Conservation (phyloP, 768 basidiomycete genomes). For the Tylopilus plumbeoviolaceoides region DNA sequence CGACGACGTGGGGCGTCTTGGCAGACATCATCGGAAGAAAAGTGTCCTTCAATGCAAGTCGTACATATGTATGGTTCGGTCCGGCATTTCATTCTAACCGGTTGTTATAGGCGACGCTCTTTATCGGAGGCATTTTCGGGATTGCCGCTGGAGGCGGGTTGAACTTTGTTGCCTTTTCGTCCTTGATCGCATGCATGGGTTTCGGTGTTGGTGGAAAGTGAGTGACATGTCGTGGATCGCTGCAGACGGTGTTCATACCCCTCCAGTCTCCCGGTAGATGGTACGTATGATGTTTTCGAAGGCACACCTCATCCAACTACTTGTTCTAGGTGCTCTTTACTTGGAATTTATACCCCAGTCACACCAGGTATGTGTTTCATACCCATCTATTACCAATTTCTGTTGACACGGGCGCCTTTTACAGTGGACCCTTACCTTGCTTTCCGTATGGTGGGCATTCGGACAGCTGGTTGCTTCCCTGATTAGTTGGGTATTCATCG, state of each 20-base stretch:
- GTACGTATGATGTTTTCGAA: constrained; percentile 28
- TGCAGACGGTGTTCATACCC: constrained; percentile 17
- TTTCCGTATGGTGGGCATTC: constrained; percentile 53
- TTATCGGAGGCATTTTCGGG: constrained; percentile 45
- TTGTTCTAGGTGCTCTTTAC: constrained; percentile 39
- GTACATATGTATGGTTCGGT: not conserved
- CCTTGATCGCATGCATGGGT: constrained; percentile 43
- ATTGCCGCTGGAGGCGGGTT: constrained; percentile 44
- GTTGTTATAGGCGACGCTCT: constrained; percentile 28
- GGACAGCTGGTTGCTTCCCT: constrained; percentile 48
- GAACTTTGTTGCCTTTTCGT: constrained; percentile 44
- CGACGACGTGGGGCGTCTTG: constrained; percentile 45
- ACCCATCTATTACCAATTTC: not conserved
- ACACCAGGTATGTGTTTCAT: constrained; percentile 29
- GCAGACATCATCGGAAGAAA: constrained; percentile 47
- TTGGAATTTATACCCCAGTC: constrained; percentile 42
- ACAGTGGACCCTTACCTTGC: constrained; percentile 51
- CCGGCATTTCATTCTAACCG: not conserved
- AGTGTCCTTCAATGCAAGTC: constrained; percentile 39
- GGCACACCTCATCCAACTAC: not conserved
- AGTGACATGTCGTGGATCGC: constrained; percentile 19
- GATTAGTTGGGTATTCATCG: constrained; percentile 54
- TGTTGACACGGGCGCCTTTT: not conserved
- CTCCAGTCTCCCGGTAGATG: constrained; percentile 42
- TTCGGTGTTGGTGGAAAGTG: constrained; percentile 52